These are phyloP conservation scores for Chamaecyparis obtusa DNA, from an alignment of 75 land plant genomes.

Conservation along the genomic window DNA sequence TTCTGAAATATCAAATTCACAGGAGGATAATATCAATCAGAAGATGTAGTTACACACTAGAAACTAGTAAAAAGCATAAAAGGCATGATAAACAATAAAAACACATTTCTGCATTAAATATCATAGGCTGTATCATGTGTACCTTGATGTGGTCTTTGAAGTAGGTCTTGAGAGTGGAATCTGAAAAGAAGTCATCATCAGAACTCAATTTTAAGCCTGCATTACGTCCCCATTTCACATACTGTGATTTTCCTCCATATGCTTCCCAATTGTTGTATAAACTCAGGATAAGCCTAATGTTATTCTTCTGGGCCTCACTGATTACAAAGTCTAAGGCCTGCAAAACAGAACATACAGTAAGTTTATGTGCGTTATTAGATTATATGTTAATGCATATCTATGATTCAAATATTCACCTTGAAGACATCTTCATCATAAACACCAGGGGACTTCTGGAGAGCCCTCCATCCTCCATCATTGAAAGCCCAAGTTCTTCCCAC, in stretches of 20 bases:
- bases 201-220: slow-evolving; percentile 58
- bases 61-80: background rate
- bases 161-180: slow-evolving; percentile 56
- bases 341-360: background rate
- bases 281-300: slow-evolving; percentile 74
- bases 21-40: background rate
- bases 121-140: background rate
- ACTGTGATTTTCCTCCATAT: slow-evolving; percentile 91
- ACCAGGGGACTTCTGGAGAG: slow-evolving; percentile 83
- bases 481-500: slow-evolving; percentile 96
- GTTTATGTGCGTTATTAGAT: background rate
- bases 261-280: slow-evolving; percentile 81
- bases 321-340: slow-evolving; percentile 92
- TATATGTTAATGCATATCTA: background rate
- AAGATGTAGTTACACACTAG: background rate
- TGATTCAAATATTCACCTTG: slow-evolving; percentile 42
- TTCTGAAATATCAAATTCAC: slow-evolving; percentile 29
- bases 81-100: background rate
- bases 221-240: slow-evolving; percentile 82
- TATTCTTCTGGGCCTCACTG: slow-evolving; percentile 66
- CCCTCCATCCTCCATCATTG: slow-evolving; percentile 87
- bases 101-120: background rate
- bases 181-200: slow-evolving; percentile 79
- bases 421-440: slow-evolving; percentile 90
- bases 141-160: slow-evolving; percentile 77